Percentiles rank a stretch among this genome's conserved stretches.
Conservation (phyloP, 768 basidiomycete species). For the Amanita polypyramis region DNA sequence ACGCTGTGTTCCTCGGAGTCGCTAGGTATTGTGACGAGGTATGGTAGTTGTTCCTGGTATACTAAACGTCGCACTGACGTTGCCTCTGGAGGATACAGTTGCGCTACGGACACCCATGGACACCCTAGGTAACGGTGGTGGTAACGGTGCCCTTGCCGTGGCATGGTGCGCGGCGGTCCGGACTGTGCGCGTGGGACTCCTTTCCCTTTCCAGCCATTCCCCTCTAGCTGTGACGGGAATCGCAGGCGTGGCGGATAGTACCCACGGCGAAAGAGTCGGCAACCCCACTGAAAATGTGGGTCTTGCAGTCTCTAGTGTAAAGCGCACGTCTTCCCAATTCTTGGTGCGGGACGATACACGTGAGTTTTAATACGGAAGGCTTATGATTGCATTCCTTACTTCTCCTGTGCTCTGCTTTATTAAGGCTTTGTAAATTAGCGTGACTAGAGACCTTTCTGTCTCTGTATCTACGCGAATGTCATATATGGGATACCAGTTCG, state of each 20-base stretch:
- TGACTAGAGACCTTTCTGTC: slow-evolving; percentile 20
- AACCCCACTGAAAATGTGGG: slow-evolving; percentile 26
- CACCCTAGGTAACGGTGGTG: too few species aligned
- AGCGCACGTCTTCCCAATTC: slow-evolving; percentile 28
- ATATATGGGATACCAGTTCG: slow-evolving; percentile 26
- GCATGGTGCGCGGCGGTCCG: too few species aligned
- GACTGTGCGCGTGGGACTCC: too few species aligned
- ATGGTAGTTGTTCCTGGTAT: slow-evolving; percentile 24
- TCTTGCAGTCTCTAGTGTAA: slow-evolving; percentile 27
- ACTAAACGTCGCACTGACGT: slow-evolving; percentile 22
- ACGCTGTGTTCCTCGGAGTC: slow-evolving; percentile 21
- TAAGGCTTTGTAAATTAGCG: slow-evolving; percentile 27
- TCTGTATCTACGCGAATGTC: slow-evolving; percentile 29
- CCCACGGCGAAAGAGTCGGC: slow-evolving; percentile 24
- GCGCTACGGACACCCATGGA: not conserved
- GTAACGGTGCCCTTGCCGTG: not conserved
- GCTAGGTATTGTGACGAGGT: slow-evolving; percentile 21
- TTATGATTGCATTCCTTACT: slow-evolving; percentile 12
- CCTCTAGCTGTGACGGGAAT: not conserved
- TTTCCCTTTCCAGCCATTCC: not conserved
- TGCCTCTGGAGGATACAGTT: slow-evolving; percentile 18
- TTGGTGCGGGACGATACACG: slow-evolving; percentile 7
- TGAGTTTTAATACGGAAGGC: not conserved
- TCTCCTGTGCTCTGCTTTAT: slow-evolving; percentile 31
- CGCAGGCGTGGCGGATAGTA: slow-evolving; percentile 9